A percentile compares a stretch with the other conserved stretches of the same genome.
These are phyloP conservation scores for Solanum hybrid DNA, from an alignment of 305 asterid genomes.

Conservation along the genomic window DNA sequence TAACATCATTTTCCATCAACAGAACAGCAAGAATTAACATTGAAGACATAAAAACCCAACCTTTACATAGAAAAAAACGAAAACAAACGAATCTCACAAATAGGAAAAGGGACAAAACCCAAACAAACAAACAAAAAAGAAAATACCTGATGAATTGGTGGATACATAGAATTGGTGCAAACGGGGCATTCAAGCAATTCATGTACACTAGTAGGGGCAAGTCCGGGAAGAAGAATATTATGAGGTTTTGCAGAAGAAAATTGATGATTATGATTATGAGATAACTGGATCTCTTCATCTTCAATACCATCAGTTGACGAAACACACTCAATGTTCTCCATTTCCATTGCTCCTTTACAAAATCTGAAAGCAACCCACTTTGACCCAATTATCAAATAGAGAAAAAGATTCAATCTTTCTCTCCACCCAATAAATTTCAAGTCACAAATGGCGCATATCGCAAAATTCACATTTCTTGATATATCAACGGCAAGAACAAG, in stretches of 20 bases:
- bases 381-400: not conserved
- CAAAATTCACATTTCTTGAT: constrained; percentile 8
- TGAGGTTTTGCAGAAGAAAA: constrained; percentile 38
- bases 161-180: constrained; percentile 86
- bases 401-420: constrained; percentile 7
- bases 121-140: not conserved
- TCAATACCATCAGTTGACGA: constrained; percentile 60
- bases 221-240: constrained; percentile 29
- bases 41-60: not conserved
- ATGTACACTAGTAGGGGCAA: constrained; percentile 61
- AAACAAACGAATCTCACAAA: not conserved
- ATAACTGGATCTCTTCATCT: constrained; percentile 66
- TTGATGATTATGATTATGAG: constrained; percentile 18
- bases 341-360: constrained; percentile 32
- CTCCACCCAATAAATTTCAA: not conserved
- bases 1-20: not conserved
- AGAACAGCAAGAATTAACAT: not conserved
- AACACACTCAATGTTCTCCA: constrained; percentile 66
- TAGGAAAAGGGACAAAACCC: not conserved
- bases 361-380: not conserved
- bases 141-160: constrained; percentile 79
- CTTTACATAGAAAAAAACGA: not conserved
- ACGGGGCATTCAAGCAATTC: constrained; percentile 86
- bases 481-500: not conserved
- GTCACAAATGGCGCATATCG: not conserved